Evolutionary conservation across 352 stramenopile species (phyloP), one percentile per base, ranked within the genome.

Genomic region (Phytophthora cajani): DNA sequence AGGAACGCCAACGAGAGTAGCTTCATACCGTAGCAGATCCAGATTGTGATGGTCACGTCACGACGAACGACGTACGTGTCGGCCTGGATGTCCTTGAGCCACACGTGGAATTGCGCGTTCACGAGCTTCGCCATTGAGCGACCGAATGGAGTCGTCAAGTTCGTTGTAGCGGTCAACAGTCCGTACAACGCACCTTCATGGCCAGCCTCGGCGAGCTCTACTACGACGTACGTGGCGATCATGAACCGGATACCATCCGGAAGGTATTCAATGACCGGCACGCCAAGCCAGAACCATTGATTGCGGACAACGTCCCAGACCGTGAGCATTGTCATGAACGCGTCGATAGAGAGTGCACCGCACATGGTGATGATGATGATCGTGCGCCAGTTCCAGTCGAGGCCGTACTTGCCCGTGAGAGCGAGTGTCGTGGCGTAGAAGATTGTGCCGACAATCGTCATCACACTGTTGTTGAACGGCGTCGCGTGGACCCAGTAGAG

Each of bases 231-330:
- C 50, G 71, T 89, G 23, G 67, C 67, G 2, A 89, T 75, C 44
- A 89, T 89, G 63, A 89, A 89, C 40, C 74, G 75, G 42, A 87
- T 71, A 30, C 75, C 79, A 21, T 79, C 71, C 8, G 81, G 81
- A 1, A 87, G 56, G 47, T 87, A 80, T 17, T 73, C 77, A 14
- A 86, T 75, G 2, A 89, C 69, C 2, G 79, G 79, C 19, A 89
- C 77, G 19, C 79, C 75, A 3, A 84, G 72, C 79, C 75, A 89
- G 64, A 89, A 89, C 81, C 81, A 89, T 32, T 85, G 79, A 54
- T 77, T 84, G 16, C 81, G 79, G 17, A 84, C 54, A 11, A 86
- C 54, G 19, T 85, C 70, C 81, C 81, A 87, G 9, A 73, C 71
- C 0, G 70, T 79, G 11, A 88, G 69, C 70, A 88, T 81, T 9